Percentiles rank a stretch among this genome's conserved stretches.
Evolutionary conservation across 1,284 basidiomycete species (phyloP).

Genomic region (Agroathelia rolfsii): DNA sequence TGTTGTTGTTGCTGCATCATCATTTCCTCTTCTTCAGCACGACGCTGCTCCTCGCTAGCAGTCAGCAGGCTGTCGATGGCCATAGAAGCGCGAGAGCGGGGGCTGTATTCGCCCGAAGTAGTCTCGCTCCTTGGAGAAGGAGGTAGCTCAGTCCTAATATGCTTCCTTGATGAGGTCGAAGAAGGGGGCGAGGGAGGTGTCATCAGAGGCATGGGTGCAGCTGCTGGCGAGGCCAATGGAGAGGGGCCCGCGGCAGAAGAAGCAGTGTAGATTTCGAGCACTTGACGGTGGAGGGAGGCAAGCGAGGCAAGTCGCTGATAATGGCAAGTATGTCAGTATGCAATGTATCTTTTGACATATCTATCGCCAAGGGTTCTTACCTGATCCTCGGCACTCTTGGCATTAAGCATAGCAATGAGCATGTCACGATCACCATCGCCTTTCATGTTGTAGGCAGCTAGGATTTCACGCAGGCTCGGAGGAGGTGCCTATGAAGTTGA

Average conservation of each 20-base stretch:
- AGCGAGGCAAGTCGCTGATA: conserved; percentile 57
- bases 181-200: conserved; percentile 38
- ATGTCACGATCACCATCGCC: conserved; percentile 87
- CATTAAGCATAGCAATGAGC: conserved; percentile 79
- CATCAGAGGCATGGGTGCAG: conserved; percentile 18
- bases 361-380: conserved; percentile 26
- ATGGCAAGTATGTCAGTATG: conserved; percentile 9
- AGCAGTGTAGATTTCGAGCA: conserved; percentile 52
- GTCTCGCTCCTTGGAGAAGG: conserved; percentile 33
- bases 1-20: too few relatives aligned
- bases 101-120: conserved; percentile 31
- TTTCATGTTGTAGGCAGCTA: conserved; percentile 70
- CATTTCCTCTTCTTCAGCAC: too few relatives aligned
- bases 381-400: conserved; percentile 86
- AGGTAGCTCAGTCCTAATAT: conserved; percentile 1
- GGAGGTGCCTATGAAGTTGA: conserved; percentile 45
- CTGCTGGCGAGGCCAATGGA: conserved; percentile 20
- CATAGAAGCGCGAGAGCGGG: conserved; percentile 37
- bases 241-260: conserved; percentile 17
- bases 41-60: neutral
- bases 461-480: conserved; percentile 73
- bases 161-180: conserved; percentile 6
- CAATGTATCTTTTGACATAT: conserved; percentile 9
- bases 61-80: conserved; percentile 37
- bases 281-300: conserved; percentile 54